Conservation (phyloP, 345 rosid genomes). For the Cardamine resedifolia region DNA sequence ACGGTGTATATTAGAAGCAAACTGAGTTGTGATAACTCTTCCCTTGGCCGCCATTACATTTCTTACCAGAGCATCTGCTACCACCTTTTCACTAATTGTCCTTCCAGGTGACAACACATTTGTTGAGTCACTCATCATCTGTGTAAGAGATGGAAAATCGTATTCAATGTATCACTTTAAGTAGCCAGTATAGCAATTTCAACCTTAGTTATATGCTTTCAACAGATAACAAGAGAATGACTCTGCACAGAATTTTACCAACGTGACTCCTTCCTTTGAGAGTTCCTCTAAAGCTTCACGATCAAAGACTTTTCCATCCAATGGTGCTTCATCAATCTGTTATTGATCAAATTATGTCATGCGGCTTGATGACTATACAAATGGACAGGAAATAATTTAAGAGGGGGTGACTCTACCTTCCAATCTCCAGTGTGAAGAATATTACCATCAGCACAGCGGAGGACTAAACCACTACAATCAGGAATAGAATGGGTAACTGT, state of each 20-base stretch:
- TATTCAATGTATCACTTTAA: background rate
- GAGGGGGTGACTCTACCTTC: conserved; percentile 57
- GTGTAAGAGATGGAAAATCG: conserved; percentile 7
- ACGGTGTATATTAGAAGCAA: conserved; percentile 95
- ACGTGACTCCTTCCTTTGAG: conserved; percentile 95
- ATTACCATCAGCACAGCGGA: conserved; percentile 96
- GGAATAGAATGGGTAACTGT: conserved; percentile 98
- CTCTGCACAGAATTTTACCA: conserved; percentile 50
- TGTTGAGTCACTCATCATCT: conserved; percentile 99
- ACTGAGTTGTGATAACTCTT: conserved; percentile 94
- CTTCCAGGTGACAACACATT: conserved; percentile 96
- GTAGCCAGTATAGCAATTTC: conserved; percentile 1
- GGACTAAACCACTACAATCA: conserved; percentile 94
- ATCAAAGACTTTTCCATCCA: conserved; percentile 89
- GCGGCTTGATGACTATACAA: conserved; percentile 25
- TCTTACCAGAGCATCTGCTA: conserved; percentile 79
- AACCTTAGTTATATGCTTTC: conserved; percentile 9
- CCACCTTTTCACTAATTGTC: conserved; percentile 81
- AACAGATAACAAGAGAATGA: conserved; percentile 2
- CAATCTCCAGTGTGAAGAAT: conserved; percentile 99
- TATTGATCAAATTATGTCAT: conserved; percentile 29
- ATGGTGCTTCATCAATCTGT: conserved; percentile 95
- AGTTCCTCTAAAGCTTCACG: conserved; percentile 83
- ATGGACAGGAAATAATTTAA: background rate
- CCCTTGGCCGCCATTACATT: conserved; percentile 83